These are phyloP conservation scores for Phycomyces blakesleeanus DNA, from an alignment of 192 early-diverging fungal genomes.

Conservation along the genomic window DNA sequence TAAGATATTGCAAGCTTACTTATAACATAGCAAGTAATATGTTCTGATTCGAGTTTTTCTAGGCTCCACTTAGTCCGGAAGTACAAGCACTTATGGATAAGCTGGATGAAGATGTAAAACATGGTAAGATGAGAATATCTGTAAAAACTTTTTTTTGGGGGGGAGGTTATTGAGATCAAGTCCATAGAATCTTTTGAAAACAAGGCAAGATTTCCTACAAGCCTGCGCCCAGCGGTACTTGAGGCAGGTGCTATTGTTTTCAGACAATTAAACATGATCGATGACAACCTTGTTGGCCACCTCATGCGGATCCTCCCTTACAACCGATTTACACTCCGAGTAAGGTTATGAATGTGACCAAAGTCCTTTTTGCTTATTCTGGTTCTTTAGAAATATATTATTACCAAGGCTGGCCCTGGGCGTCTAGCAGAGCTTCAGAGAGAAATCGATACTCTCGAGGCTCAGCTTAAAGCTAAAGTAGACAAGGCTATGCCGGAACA, in stretches of 20 bases:
- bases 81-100: slow-evolving; percentile 24
- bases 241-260: slow-evolving; percentile 28
- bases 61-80: slow-evolving; percentile 33
- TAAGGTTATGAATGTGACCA: slow-evolving; percentile 9
- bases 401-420: slow-evolving; percentile 24
- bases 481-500: slow-evolving; percentile 31
- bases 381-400: slow-evolving; percentile 24
- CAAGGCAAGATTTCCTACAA: slow-evolving; percentile 46
- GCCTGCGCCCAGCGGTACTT: slow-evolving; percentile 37
- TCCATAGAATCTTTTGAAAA: slow-evolving; percentile 45
- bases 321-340: slow-evolving; percentile 49
- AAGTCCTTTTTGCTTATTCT: neutral
- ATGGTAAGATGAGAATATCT: slow-evolving; percentile 24
- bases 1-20: too few relatives aligned
- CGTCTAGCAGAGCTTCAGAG: slow-evolving; percentile 22
- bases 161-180: neutral
- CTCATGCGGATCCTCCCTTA: slow-evolving; percentile 48
- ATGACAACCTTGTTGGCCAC: slow-evolving; percentile 42
- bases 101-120: slow-evolving; percentile 25
- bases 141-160: too few relatives aligned
- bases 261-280: slow-evolving; percentile 22
- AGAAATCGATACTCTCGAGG: slow-evolving; percentile 27
- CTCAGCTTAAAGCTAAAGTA: slow-evolving; percentile 14
- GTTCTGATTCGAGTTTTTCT: neutral
- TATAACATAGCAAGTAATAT: too few relatives aligned